Evolutionary conservation across 1,284 basidiomycete species (phyloP).

Genomic region (Mycena citricolor): DNA sequence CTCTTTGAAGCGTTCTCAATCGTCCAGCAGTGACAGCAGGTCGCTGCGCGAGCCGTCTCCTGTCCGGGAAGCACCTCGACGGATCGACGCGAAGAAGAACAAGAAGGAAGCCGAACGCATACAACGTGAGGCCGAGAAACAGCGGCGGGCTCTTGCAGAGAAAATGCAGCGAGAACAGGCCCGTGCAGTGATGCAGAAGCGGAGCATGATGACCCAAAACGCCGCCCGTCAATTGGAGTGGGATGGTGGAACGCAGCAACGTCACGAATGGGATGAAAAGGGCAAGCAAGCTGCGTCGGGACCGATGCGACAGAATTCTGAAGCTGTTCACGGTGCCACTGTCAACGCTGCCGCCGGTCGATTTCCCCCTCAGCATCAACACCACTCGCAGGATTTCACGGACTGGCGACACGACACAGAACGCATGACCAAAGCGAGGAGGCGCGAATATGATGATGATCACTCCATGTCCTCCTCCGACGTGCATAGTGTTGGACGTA

Average conservation of each 20-base stretch:
- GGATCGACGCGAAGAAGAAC: conserved; percentile 75
- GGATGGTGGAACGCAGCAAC: conserved; percentile 36
- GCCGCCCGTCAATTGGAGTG: conserved; percentile 58
- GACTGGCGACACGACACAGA: conserved; percentile 60
- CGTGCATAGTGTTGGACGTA: conserved; percentile 65
- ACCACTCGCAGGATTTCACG: conserved; percentile 36
- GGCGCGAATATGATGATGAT: conserved; percentile 84
- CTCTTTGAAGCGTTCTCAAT: conserved; percentile 84
- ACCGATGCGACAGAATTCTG: conserved; percentile 56
- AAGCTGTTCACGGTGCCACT: conserved; percentile 40
- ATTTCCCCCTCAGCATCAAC: conserved; percentile 37
- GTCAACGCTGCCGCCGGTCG: conserved; percentile 60
- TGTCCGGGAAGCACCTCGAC: conserved; percentile 37
- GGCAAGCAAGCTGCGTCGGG: conserved; percentile 55
- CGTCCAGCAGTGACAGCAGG: conserved; percentile 72
- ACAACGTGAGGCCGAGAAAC: conserved; percentile 84
- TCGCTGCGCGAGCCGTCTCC: conserved; percentile 57
- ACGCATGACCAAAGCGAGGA: conserved; percentile 74
- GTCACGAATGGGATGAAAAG: conserved; percentile 32
- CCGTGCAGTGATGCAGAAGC: conserved; percentile 93
- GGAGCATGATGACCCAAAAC: conserved; percentile 70
- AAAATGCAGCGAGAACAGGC: conserved; percentile 82
- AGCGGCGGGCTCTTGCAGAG: conserved; percentile 78
- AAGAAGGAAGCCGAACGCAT: conserved; percentile 89
- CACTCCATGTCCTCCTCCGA: conserved; percentile 89